phyloP scores from a whole-genome alignment of 2,329 filamentous ascomycete genomes.

The Keithomyces neogunnii region DNA sequence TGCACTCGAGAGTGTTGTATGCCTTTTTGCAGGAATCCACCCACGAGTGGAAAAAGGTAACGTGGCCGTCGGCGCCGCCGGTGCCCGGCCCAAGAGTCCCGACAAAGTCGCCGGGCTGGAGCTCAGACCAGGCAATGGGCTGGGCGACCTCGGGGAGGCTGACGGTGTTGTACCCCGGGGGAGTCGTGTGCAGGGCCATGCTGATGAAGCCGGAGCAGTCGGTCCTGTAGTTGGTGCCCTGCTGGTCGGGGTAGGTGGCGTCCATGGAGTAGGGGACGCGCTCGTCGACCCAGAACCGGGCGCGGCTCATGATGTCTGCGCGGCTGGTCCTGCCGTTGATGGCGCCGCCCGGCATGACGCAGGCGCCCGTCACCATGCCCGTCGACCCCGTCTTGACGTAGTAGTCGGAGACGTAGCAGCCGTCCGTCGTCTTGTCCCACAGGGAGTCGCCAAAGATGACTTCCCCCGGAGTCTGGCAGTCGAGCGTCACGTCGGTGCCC shows the following conservation, averaged over 20 bases:
- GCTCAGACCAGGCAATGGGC: conserved; percentile 4
- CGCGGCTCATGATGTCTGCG: conserved; percentile 6
- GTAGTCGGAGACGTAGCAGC: conserved; percentile 10
- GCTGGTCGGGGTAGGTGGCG: conserved; percentile 2
- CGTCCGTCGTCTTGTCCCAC: conserved; percentile 10
- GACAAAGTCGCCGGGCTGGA: conserved; percentile 7
- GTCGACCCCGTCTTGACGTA: conserved; percentile 10
- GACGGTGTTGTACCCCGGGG: conserved; percentile 5
- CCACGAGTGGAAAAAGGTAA: conserved; percentile 6
- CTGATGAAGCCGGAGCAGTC: conserved; percentile 10
- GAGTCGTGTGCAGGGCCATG: conserved; percentile 6
- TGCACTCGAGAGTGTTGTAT: conserved; percentile 8
- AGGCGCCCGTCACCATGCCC: conserved; percentile 1
- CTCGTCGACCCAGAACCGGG: conserved; percentile 6
- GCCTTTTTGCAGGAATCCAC: neutral
- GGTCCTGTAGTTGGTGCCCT: conserved; percentile 6
- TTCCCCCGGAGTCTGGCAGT: conserved; percentile 9
- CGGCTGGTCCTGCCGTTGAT: conserved; percentile 5
- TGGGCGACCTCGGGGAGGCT: conserved; percentile 5
- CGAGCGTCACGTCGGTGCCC: conserved; percentile 8
- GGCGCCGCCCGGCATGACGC: neutral
- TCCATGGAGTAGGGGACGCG: conserved; percentile 8
- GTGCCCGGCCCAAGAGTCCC: conserved; percentile 8
- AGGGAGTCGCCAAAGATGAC: conserved; percentile 8
- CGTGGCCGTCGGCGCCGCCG: conserved; percentile 6